A percentile compares a stretch with the other conserved stretches of the same genome.
These are phyloP conservation scores for Cladosporium velox DNA, from an alignment of 2,329 filamentous ascomycete genomes.

Conservation along the genomic window DNA sequence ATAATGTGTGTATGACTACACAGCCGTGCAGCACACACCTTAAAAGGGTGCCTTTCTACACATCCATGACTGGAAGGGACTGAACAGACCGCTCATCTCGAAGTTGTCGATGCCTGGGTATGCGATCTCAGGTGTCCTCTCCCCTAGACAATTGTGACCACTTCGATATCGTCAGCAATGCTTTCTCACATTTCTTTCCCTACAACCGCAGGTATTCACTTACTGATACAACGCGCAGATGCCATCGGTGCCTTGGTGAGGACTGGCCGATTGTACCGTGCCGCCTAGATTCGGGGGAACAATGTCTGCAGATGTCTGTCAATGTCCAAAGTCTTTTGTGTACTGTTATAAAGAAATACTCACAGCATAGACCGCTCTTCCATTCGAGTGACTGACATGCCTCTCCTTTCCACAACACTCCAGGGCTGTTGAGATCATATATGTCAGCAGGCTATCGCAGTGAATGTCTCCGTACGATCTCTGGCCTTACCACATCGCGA, in stretches of 20 bases:
- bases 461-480: neutral
- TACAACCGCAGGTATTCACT: neutral
- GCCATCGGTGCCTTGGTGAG: neutral
- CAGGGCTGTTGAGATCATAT: neutral
- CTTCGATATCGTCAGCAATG: neutral
- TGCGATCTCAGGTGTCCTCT: neutral
- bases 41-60: neutral
- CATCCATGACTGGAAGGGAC: neutral
- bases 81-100: constrained; percentile 5
- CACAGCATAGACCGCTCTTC: constrained; percentile 1
- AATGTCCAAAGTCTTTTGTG: neutral
- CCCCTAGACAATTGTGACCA: neutral
- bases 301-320: neutral
- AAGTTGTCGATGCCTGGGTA: constrained; percentile 7
- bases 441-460: neutral
- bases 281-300: neutral
- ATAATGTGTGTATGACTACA: neutral
- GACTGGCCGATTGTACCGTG: neutral
- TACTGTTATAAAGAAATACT: neutral
- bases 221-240: constrained; percentile 1
- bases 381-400: neutral
- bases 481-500: neutral
- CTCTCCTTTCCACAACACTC: neutral
- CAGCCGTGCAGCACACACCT: neutral
- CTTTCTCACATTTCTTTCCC: neutral